Conservation (phyloP, 495 filamentous ascomycete genomes). For the Barbatosphaeria neglecta region DNA sequence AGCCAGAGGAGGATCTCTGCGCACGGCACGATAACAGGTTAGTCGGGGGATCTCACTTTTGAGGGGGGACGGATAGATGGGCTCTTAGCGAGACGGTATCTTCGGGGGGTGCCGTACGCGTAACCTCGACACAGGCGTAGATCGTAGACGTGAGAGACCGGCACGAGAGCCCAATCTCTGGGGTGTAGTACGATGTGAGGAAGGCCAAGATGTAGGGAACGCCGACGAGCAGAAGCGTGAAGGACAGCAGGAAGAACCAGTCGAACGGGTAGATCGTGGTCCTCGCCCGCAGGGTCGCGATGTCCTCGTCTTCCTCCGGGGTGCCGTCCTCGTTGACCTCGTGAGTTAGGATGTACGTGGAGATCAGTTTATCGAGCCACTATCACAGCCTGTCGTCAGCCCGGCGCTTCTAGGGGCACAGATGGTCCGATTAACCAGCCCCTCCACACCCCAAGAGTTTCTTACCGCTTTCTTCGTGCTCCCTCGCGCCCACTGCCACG, state of each 20-base stretch:
- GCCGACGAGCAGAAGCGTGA: conserved; percentile 17
- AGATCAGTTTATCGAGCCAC: conserved; percentile 5
- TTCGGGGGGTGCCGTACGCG: no score
- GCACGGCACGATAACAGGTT: no score
- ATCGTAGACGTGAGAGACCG: conserved; percentile 26
- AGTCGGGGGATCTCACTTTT: no score
- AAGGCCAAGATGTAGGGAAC: conserved; percentile 28
- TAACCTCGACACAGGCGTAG: conserved; percentile 25
- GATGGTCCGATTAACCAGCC: no score
- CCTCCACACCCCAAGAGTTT: no score
- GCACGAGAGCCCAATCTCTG: conserved; percentile 26
- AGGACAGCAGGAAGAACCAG: conserved; percentile 14
- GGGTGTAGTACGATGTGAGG: conserved; percentile 25
- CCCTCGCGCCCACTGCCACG: conserved; percentile 11
- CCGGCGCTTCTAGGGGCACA: not conserved
- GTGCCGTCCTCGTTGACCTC: not conserved
- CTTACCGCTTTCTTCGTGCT: conserved; percentile 2
- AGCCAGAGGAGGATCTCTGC: conserved; percentile 23
- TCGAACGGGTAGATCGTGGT: conserved; percentile 9
- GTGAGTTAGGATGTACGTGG: not conserved
- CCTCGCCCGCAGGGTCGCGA: conserved; percentile 5
- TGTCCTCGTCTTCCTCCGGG: not conserved
- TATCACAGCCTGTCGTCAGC: not conserved
- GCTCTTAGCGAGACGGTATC: no score
- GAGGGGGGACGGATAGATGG: no score